Evolutionary conservation across 2,329 filamentous ascomycete genomes (phyloP).

Genomic region (Chaetomium strumarium): DNA sequence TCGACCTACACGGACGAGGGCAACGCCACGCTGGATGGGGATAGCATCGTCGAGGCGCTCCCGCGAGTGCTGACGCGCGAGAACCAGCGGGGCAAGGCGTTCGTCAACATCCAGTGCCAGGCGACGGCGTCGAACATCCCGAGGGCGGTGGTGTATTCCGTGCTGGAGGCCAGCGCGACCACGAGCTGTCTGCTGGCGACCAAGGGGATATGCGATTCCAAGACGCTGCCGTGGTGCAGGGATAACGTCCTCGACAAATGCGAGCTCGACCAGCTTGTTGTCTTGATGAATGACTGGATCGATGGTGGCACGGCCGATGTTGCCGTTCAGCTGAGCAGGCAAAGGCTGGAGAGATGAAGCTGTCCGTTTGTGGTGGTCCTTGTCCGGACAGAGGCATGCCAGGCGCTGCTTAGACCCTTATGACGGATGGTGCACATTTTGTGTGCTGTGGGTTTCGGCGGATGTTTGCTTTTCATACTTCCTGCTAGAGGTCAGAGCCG

Average conservation of each 20-base stretch:
- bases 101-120: conserved; percentile 44
- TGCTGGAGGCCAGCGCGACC: conserved; percentile 38
- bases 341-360: conserved; percentile 29
- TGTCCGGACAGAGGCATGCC: too few species aligned
- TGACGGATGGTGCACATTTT: too few species aligned
- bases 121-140: conserved; percentile 46
- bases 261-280: conserved; percentile 35
- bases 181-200: conserved; percentile 42
- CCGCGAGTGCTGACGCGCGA: conserved; percentile 29
- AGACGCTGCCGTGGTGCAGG: conserved; percentile 42
- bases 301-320: conserved; percentile 45
- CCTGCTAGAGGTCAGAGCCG: too few species aligned
- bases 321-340: conserved; percentile 35
- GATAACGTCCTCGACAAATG: conserved; percentile 36
- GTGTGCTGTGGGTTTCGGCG: too few species aligned
- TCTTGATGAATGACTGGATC: conserved; percentile 47
- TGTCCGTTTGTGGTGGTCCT: background rate
- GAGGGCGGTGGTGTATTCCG: conserved; percentile 40
- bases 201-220: conserved; percentile 43
- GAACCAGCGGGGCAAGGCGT: conserved; percentile 30
- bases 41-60: conserved; percentile 35
- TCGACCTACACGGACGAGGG: conserved; percentile 37
- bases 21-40: conserved; percentile 37
- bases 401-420: background rate
- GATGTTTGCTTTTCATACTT: too few species aligned